These are phyloP conservation scores for Ichthyophthirius multifiliis DNA, from an alignment of 169 alveolate species.

Conservation along the genomic window DNA sequence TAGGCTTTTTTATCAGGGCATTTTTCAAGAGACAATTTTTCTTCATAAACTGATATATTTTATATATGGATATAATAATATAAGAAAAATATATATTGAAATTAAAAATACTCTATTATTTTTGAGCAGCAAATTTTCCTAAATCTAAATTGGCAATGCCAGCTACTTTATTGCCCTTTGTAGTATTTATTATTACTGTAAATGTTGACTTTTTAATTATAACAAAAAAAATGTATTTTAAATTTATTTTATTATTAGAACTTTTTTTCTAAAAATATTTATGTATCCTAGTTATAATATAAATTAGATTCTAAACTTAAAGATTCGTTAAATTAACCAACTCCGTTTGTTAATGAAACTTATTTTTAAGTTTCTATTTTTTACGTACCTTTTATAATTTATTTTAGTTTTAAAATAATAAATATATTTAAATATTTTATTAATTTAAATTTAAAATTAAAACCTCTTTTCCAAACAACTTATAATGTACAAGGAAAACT, in stretches of 20 bases:
- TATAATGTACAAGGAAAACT: background rate
- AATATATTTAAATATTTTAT: background rate
- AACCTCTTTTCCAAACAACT: conserved; percentile 12
- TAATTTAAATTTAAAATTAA: background rate
- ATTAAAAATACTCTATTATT: background rate
- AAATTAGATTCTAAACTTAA: background rate
- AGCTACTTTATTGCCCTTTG: background rate
- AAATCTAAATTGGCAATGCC: background rate
- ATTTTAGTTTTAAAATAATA: too few relatives aligned
- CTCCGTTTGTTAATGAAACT: background rate
- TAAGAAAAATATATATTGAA: too few relatives aligned
- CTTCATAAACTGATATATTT: background rate
- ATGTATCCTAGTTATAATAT: background rate
- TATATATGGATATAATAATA: background rate
- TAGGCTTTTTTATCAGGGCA: background rate
- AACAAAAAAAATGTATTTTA: too few relatives aligned
- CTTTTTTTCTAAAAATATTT: background rate
- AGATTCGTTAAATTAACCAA: background rate
- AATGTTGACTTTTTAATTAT: background rate
- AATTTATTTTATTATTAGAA: too few relatives aligned
- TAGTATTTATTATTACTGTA: background rate
- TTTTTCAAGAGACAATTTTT: too few relatives aligned
- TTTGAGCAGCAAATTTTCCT: background rate
- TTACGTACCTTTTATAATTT: background rate
- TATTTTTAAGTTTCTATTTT: background rate